Evolutionary conservation across 768 basidiomycete species (phyloP).

Genomic region (Serendipita vermifera): DNA sequence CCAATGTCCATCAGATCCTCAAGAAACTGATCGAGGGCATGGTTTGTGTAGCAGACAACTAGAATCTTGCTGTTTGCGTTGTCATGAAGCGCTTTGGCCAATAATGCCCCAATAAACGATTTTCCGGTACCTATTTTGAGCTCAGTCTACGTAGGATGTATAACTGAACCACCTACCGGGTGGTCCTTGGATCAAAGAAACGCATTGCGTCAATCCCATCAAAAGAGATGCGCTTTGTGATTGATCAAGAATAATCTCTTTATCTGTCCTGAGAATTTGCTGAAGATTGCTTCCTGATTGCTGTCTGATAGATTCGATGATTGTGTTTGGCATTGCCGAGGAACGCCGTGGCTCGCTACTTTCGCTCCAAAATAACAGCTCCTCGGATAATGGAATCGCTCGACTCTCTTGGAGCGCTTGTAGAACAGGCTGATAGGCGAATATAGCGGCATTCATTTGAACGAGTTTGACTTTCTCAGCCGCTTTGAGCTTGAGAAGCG

Average conservation of each 20-base stretch:
- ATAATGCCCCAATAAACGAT: conserved; percentile 55
- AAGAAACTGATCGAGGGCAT: conserved; percentile 59
- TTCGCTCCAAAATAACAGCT: conserved; percentile 42
- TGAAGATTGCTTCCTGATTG: conserved; percentile 32
- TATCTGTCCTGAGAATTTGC: conserved; percentile 23
- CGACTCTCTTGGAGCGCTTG: conserved; percentile 37
- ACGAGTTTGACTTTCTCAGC: conserved; percentile 32
- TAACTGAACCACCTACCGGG: conserved; percentile 35
- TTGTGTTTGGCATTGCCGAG: not conserved
- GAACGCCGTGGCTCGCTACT: conserved; percentile 18
- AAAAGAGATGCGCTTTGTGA: conserved; percentile 37
- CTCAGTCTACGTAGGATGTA: not conserved
- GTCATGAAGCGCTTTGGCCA: conserved; percentile 48
- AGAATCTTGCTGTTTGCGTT: conserved; percentile 38
- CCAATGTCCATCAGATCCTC: conserved; percentile 48
- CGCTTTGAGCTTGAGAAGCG: conserved; percentile 30
- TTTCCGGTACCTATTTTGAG: conserved; percentile 49
- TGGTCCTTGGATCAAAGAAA: conserved; percentile 58
- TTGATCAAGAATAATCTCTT: conserved; percentile 35
- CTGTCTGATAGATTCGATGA: conserved; percentile 22
- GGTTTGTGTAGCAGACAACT: conserved; percentile 63
- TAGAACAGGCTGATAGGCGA: conserved; percentile 52
- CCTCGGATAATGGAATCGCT: conserved; percentile 34
- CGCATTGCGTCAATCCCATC: conserved; percentile 39
- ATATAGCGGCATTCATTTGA: conserved; percentile 48